phyloP scores from a whole-genome alignment of 345 rosid species.

The Carallia brachiata region DNA sequence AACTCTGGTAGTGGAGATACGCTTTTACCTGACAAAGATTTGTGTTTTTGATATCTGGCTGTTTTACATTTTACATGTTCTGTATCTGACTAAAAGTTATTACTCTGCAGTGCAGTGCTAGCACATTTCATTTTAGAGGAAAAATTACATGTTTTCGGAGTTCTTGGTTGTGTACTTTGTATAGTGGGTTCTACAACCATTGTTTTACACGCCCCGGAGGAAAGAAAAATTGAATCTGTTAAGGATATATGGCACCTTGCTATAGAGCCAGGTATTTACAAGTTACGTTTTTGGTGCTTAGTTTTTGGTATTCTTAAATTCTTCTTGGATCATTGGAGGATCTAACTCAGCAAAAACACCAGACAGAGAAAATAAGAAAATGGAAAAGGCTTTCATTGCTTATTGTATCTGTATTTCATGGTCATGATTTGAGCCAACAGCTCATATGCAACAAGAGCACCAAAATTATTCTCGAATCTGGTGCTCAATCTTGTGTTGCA shows the following conservation, averaged over 20 bases:
- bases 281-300: background rate
- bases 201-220: constrained; percentile 87
- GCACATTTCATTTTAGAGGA: constrained; percentile 85
- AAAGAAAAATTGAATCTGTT: constrained; percentile 69
- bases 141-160: constrained; percentile 74
- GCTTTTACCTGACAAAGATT: background rate
- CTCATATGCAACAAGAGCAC: too few species aligned
- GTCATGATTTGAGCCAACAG: too few species aligned
- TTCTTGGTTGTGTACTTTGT: constrained; percentile 81
- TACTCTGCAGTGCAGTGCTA: constrained; percentile 80
- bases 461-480: too few species aligned
- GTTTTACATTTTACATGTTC: background rate
- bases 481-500: too few species aligned
- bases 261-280: constrained; percentile 63
- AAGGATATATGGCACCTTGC: constrained; percentile 84
- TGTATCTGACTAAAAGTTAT: constrained; percentile 24
- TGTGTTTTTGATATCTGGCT: background rate
- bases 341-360: background rate
- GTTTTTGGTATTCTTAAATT: background rate
- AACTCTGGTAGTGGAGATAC: background rate
- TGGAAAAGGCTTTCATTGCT: too few species aligned
- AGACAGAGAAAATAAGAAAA: too few species aligned
- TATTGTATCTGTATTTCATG: too few species aligned
- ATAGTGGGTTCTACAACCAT: constrained; percentile 82
- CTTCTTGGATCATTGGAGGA: background rate